Conservation (phyloP, 2,329 filamentous ascomycete species). For the Cladosporium sp. region DNA sequence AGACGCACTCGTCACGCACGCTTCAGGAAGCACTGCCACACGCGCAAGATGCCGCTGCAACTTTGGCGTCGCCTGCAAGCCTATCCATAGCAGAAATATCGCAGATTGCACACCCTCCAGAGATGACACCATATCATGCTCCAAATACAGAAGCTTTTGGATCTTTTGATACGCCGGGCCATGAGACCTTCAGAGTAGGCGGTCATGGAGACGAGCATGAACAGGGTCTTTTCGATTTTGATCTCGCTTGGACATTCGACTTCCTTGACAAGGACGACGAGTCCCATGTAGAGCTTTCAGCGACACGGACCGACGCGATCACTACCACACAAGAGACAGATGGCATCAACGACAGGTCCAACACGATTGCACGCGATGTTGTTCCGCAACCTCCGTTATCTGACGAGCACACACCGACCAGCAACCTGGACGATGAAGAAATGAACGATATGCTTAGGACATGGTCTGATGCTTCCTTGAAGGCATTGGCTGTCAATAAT, state of each 20-base stretch:
- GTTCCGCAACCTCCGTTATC: not conserved
- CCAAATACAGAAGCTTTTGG: not conserved
- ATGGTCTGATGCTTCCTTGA: not conserved
- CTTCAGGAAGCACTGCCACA: not conserved
- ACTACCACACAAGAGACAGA: not conserved
- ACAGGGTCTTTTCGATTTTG: not conserved
- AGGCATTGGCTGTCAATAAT: not conserved
- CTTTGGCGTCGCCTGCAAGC: not conserved
- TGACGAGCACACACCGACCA: not conserved
- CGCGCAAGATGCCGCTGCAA: not conserved
- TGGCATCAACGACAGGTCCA: not conserved
- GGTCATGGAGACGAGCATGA: not conserved
- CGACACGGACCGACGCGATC: too few relatives aligned
- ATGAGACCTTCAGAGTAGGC: not conserved
- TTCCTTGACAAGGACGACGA: not conserved
- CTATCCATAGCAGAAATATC: not conserved
- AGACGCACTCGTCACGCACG: not conserved
- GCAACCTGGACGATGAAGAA: not conserved
- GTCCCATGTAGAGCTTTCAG: not conserved
- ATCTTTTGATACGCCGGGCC: not conserved
- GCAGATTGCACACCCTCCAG: not conserved
- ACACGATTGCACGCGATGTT: not conserved
- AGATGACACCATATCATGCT: not conserved
- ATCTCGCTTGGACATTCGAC: constrained; percentile 1
- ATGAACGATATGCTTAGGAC: not conserved